These are phyloP conservation scores for Mucor indicus DNA, from an alignment of 371 early-diverging fungal species.

Conservation along the genomic window DNA sequence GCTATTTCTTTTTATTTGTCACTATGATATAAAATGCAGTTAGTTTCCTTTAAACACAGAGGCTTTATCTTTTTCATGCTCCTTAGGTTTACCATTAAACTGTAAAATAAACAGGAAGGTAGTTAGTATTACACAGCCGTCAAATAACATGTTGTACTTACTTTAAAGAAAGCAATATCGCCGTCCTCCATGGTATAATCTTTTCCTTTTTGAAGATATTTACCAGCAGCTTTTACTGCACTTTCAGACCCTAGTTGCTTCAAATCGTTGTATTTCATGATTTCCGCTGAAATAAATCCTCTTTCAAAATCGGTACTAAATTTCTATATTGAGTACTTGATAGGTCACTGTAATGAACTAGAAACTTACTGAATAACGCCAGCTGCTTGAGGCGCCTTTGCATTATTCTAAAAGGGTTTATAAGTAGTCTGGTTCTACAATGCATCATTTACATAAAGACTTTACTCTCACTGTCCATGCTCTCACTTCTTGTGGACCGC, in stretches of 20 bases:
- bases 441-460: neutral
- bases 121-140: too few relatives aligned
- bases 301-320: constrained; percentile 80
- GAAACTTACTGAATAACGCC: constrained; percentile 68
- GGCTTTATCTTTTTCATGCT: too few relatives aligned
- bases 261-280: constrained; percentile 70
- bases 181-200: constrained; percentile 95
- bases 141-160: constrained; percentile 13
- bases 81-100: constrained; percentile 23
- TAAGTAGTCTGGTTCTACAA: too few relatives aligned
- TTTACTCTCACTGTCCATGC: constrained; percentile 73
- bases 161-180: constrained; percentile 81
- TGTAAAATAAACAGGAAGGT: neutral
- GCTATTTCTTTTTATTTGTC: too few relatives aligned
- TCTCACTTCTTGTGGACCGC: constrained; percentile 84
- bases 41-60: too few relatives aligned
- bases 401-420: constrained; percentile 48
- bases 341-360: neutral
- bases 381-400: constrained; percentile 93
- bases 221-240: constrained; percentile 37
- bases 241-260: constrained; percentile 57
- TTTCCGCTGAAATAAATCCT: constrained; percentile 93
- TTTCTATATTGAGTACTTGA: neutral
- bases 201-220: constrained; percentile 88
- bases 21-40: too few relatives aligned